Evolutionary conservation across 768 basidiomycete genomes (phyloP).

Genomic region (Suillus placidus): DNA sequence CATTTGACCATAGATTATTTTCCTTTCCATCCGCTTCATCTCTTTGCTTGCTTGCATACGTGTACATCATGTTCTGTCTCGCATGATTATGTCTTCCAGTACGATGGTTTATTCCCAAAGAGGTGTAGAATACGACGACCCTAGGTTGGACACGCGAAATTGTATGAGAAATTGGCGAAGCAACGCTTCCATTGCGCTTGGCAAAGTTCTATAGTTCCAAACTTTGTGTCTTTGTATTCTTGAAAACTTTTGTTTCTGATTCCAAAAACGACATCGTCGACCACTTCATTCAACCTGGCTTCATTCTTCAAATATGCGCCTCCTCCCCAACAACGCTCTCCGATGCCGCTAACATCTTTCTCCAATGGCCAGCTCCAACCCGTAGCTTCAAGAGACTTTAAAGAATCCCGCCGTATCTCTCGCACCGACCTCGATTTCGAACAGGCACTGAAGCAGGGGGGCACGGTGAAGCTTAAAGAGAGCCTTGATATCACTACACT

Average conservation of each 20-base stretch:
- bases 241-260: neutral
- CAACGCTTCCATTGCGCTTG: neutral
- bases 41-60: conserved; percentile 19
- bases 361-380: conserved; percentile 54
- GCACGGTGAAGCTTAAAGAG: conserved; percentile 71
- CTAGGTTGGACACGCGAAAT: conserved; percentile 7
- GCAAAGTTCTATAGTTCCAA: conserved; percentile 1
- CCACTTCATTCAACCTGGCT: conserved; percentile 54
- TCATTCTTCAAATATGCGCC: conserved; percentile 61
- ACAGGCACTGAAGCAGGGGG: conserved; percentile 65
- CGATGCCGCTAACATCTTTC: conserved; percentile 50
- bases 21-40: conserved; percentile 16
- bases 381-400: conserved; percentile 53
- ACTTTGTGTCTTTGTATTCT: neutral
- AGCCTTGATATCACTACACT: conserved; percentile 70
- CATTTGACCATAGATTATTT: conserved; percentile 36
- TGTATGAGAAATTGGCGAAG: conserved; percentile 6
- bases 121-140: conserved; percentile 31
- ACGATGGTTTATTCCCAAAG: conserved; percentile 33
- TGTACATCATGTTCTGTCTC: conserved; percentile 22
- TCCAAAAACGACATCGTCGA: neutral
- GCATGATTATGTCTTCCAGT: conserved; percentile 29
- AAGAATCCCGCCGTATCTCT: conserved; percentile 57
- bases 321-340: conserved; percentile 43
- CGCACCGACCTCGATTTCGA: conserved; percentile 84